Evolutionary conservation across 2,329 filamentous ascomycete species (phyloP).

Genomic region (Magnaporthales sp.): DNA sequence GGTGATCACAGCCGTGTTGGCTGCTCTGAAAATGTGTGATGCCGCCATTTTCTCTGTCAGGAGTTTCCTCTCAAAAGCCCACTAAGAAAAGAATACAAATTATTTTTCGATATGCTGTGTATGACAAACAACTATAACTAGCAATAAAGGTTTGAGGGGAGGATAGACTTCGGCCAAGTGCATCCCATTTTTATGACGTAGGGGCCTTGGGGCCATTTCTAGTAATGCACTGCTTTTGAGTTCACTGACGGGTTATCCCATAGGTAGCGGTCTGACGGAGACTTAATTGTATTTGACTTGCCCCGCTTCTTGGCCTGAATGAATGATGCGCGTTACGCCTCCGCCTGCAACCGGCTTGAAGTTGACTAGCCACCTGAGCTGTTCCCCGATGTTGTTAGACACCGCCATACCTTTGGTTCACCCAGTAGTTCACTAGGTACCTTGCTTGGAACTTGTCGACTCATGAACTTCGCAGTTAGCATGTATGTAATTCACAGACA

Average conservation of each 20-base stretch:
- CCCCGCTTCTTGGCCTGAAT: neutral
- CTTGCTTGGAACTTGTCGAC: neutral
- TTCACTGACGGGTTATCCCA: too few species aligned
- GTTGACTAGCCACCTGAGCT: too few species aligned
- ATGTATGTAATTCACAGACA: neutral
- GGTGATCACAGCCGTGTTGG: conserved; percentile 64
- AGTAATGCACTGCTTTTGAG: too few species aligned
- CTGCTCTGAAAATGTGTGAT: conserved; percentile 34
- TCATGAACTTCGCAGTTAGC: neutral
- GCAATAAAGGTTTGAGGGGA: neutral
- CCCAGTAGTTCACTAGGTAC: neutral
- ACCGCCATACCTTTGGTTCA: neutral
- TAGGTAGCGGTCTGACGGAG: too few species aligned
- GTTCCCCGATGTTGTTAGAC: too few species aligned
- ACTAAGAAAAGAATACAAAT: too few species aligned
- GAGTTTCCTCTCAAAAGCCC: neutral
- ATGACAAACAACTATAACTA: neutral
- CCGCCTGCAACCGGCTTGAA: neutral
- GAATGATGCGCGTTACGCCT: neutral
- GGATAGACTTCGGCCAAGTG: neutral
- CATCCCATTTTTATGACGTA: too few species aligned
- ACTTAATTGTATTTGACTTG: neutral
- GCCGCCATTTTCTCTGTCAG: neutral
- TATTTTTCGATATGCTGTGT: neutral
- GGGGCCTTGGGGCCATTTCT: neutral